Conservation (phyloP, 495 filamentous ascomycete species). For the Endocarpon pusillum region DNA sequence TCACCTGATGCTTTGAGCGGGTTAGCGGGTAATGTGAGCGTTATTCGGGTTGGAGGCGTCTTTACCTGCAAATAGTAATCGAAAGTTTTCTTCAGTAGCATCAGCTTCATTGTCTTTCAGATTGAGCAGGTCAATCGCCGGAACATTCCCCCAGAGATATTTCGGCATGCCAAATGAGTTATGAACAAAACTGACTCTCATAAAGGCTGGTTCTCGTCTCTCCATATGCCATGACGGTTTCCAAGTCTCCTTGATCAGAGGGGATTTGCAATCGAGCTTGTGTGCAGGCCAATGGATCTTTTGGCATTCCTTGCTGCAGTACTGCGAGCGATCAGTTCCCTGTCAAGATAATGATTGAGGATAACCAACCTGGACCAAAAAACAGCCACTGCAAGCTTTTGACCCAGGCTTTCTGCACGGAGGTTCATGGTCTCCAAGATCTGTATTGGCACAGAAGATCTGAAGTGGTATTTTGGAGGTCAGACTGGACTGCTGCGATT, state of each 20-base stretch:
- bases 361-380: too few species aligned
- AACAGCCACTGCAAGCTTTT: too few species aligned
- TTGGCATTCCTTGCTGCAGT: conserved; percentile 23
- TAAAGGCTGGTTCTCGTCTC: conserved; percentile 13
- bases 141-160: conserved; percentile 25
- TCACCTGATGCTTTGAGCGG: conserved; percentile 32
- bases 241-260: conserved; percentile 13
- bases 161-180: conserved; percentile 30
- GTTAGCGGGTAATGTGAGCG: too few species aligned
- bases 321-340: conserved; percentile 15
- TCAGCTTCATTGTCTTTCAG: conserved; percentile 26
- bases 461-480: too few species aligned
- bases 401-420: too few species aligned
- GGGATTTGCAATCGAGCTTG: conserved; percentile 20
- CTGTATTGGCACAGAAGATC: too few species aligned
- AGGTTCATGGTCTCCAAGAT: too few species aligned
- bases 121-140: conserved; percentile 26
- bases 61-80: conserved; percentile 25
- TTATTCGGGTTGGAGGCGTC: too few species aligned
- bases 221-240: conserved; percentile 13
- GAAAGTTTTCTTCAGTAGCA: conserved; percentile 13
- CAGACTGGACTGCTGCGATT: too few species aligned
- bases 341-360: too few species aligned
- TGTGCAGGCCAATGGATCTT: conserved; percentile 19
- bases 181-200: too few species aligned